These are phyloP conservation scores for Picea glauca DNA, from an alignment of 75 land plant species.

Conservation along the genomic window DNA sequence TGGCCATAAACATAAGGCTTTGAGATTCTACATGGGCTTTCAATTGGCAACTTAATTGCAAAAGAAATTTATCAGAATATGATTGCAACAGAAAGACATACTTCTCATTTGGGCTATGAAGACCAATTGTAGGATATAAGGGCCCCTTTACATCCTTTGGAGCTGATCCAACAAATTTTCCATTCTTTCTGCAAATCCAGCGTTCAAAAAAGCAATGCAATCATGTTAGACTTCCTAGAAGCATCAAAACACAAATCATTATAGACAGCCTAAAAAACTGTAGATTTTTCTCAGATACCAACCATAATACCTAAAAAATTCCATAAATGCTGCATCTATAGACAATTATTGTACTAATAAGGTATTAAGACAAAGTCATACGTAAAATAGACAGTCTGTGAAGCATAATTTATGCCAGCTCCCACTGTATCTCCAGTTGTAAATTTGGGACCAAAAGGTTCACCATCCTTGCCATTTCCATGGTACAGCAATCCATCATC, in stretches of 20 bases:
- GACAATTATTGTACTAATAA: neutral
- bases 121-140: constrained; percentile 85
- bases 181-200: constrained; percentile 65
- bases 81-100: constrained; percentile 18
- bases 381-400: constrained; percentile 96
- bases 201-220: neutral
- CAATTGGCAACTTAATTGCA: neutral
- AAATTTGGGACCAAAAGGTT: constrained; percentile 66
- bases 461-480: constrained; percentile 70
- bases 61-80: neutral
- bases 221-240: neutral
- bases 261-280: neutral
- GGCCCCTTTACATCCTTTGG: constrained; percentile 70
- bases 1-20: neutral
- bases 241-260: neutral
- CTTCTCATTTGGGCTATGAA: constrained; percentile 96
- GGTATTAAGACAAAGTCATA: constrained; percentile 26
- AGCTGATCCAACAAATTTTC: constrained; percentile 53
- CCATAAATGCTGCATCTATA: neutral
- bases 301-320: neutral
- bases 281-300: neutral
- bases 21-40: neutral
- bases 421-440: constrained; percentile 91
- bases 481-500: constrained; percentile 92
- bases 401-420: constrained; percentile 91